phyloP scores from a whole-genome alignment of 345 rosid species.

The Citrus cavaleriei region DNA sequence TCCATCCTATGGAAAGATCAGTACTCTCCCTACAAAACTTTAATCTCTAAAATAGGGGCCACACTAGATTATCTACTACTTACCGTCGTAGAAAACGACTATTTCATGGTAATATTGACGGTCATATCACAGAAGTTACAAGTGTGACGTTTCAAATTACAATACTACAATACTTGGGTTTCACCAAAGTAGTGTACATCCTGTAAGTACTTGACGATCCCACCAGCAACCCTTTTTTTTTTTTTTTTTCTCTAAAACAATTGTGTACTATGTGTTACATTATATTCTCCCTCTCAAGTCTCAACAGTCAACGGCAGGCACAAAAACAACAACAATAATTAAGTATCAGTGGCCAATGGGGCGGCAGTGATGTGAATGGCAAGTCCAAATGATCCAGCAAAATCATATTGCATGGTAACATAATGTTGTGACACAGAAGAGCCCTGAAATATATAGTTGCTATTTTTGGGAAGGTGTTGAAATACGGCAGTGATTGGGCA shows the following conservation, averaged over 20 bases:
- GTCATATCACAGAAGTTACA: not conserved
- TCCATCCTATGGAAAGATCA: no score
- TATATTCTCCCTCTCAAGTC: not conserved
- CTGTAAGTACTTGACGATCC: not conserved
- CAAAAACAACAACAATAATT: not conserved
- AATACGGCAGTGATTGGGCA: conserved; percentile 11
- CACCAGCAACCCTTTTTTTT: not conserved
- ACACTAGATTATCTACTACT: no score
- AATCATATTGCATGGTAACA: not conserved
- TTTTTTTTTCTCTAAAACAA: not conserved
- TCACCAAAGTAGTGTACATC: not conserved
- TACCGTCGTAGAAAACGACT: no score
- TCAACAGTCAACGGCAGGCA: no score
- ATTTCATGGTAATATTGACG: no score
- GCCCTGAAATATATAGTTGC: conserved; percentile 6
- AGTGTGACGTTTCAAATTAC: not conserved
- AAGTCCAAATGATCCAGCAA: conserved; percentile 16
- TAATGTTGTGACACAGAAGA: not conserved
- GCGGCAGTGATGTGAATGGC: not conserved
- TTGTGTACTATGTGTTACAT: not conserved
- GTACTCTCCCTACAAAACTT: no score
- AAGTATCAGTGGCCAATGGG: not conserved
- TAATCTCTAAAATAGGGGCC: no score
- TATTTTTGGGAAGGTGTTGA: not conserved
- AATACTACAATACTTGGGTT: not conserved